Conservation (phyloP, 1,139 yeast genomes). For the Wickerhamomyces sp. region DNA sequence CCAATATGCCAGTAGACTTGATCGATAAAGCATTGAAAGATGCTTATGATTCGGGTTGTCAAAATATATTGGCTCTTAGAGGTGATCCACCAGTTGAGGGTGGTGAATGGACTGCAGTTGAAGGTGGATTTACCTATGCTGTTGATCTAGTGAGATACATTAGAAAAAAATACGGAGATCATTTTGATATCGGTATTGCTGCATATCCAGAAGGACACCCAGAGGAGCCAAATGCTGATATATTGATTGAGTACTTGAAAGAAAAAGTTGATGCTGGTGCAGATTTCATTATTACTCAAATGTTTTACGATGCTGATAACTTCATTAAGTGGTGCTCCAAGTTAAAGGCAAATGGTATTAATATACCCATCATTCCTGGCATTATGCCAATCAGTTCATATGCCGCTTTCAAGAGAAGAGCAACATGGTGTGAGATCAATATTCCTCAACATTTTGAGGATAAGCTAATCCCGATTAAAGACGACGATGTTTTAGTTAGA, state of each 20-base stretch:
- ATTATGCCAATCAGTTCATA: slow-evolving; percentile 97
- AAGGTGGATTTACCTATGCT: slow-evolving; percentile 74
- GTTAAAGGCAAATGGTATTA: slow-evolving; percentile 71
- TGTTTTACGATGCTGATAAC: slow-evolving; percentile 84
- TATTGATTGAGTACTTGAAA: slow-evolving; percentile 62
- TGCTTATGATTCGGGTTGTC: slow-evolving; percentile 91
- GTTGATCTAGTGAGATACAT: slow-evolving; percentile 57
- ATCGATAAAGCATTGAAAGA: slow-evolving; percentile 82
- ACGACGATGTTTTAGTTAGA: slow-evolving; percentile 86
- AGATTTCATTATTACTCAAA: slow-evolving; percentile 86
- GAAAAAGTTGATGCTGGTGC: slow-evolving; percentile 94
- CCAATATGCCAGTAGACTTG: slow-evolving; percentile 81
- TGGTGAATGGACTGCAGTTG: slow-evolving; percentile 39
- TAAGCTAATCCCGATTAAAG: slow-evolving; percentile 76
- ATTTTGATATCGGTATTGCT: slow-evolving; percentile 71
- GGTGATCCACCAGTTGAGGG: slow-evolving; percentile 86
- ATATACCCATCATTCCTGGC: slow-evolving; percentile 91
- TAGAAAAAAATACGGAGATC: slow-evolving; percentile 51
- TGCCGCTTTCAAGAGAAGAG: slow-evolving; percentile 87
- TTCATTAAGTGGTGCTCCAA: slow-evolving; percentile 78
- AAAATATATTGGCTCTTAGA: slow-evolving; percentile 80
- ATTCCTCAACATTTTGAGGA: slow-evolving; percentile 74
- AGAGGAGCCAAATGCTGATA: slow-evolving; percentile 62
- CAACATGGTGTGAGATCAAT: slow-evolving; percentile 85
- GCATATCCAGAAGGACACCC: slow-evolving; percentile 80